Base-by-base conservation (phyloP, 2,329 filamentous ascomycete genomes). In the Fusarium multiceps region DNA sequence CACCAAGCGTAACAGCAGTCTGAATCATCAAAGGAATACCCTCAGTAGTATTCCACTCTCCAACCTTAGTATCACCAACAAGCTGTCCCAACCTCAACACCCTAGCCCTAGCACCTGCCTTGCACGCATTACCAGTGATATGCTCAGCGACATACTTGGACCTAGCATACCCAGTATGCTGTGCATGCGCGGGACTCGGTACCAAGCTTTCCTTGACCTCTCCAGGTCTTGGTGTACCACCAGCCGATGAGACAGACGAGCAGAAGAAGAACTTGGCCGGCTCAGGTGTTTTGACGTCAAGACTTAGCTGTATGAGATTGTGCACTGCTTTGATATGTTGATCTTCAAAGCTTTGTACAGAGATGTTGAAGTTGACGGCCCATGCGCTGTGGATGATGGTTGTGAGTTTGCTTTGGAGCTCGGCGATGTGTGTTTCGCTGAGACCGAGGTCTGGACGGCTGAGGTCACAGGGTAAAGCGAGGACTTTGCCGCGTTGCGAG, bases 301-400 rank as follows among this genome's bases (percentile, higher is more conserved):
- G 45, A 30, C 81, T 84, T 1, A 86, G 68, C 2, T 76, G 75
- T 18, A 86, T 78, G 2, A 87, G 79, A 58, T 85, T 83, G 11
- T 78, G 75, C 0, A 83, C 78, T 0, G 83, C 85, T 14, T 74
- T 78, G 57, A 88, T 82, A 66, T 84, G 80, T 55, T 84, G 78
- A 9, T 77, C 72, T 41, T 87, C 86, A 56, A 88, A 88, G 41
- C 80, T 84, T 13, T 78, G 76, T 0, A 88, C 79, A 0, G 78
- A 77, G 48, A 87, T 80, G 71, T 86, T 87, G 75, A 88, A 88
- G 74, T 88, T 88, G 10, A 88, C 86, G 0, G 84, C 79, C 86
- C 86, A 87, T 0, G 86, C 84, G 64, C 80, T 79, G 74, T 88
- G 85, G 25, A 88, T 83, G 21, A 86, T 79, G 10, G 74, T 72